Evolutionary conservation across 257 asterid species (phyloP).

Genomic region (Nicotiana noctiflora): DNA sequence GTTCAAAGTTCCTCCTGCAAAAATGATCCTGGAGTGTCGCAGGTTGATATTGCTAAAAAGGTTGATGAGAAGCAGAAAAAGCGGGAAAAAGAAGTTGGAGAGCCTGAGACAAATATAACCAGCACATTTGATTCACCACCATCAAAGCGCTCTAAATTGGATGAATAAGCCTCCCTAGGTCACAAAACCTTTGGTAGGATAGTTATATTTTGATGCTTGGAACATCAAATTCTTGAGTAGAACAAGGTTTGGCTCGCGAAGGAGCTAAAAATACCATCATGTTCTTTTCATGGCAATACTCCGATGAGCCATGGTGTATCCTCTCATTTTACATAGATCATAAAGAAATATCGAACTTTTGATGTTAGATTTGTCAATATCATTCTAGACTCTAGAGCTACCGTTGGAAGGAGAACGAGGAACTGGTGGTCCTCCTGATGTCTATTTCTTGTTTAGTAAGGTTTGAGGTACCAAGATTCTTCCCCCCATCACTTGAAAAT

Average conservation of each 20-base stretch:
- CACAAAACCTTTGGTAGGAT: background rate
- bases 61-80: conserved; percentile 34
- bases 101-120: conserved; percentile 21
- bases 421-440: background rate
- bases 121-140: conserved; percentile 34
- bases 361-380: background rate
- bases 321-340: background rate
- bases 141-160: conserved; percentile 57
- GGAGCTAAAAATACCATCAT: background rate
- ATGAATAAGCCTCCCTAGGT: conserved; percentile 19
- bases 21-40: conserved; percentile 16
- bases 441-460: background rate
- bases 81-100: conserved; percentile 22
- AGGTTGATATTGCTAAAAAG: conserved; percentile 16
- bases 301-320: background rate
- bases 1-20: conserved; percentile 23
- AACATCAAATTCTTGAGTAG: conserved; percentile 4
- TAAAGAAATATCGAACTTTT: background rate
- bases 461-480: background rate
- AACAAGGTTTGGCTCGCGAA: conserved; percentile 2
- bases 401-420: background rate
- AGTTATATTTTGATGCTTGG: background rate
- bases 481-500: background rate
- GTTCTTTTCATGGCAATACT: background rate
- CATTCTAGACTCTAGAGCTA: background rate